Conservation (phyloP, 2,329 filamentous ascomycete genomes). For the Fusarium nanum region DNA sequence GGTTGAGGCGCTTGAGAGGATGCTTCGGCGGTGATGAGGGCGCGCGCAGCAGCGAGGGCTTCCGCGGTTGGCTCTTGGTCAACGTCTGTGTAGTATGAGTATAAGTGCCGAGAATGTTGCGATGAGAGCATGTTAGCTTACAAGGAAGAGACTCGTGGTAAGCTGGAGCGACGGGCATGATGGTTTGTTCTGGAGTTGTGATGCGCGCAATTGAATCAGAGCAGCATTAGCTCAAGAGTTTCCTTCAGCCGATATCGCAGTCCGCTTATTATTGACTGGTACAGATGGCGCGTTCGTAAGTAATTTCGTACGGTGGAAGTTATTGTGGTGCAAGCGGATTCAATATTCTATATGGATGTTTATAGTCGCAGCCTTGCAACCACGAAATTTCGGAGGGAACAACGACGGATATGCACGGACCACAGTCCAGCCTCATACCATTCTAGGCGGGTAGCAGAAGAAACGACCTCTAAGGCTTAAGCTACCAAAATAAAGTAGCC, state of each 20-base stretch:
- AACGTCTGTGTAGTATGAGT: constrained; percentile 71
- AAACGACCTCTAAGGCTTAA: no score
- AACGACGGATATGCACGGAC: constrained; percentile 22
- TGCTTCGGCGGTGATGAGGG: constrained; percentile 76
- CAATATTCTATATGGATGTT: not conserved
- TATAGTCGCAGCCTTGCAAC: constrained; percentile 18
- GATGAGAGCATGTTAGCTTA: constrained; percentile 55
- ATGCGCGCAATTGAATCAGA: not conserved
- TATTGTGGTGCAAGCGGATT: not conserved
- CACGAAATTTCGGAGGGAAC: constrained; percentile 15
- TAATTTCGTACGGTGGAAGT: not conserved
- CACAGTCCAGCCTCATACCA: constrained; percentile 26
- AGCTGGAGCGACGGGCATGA: constrained; percentile 51
- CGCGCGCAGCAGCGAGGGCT: constrained; percentile 73
- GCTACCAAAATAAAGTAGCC: no score
- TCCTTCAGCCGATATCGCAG: not conserved
- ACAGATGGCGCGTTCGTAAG: not conserved
- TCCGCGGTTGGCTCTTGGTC: constrained; percentile 75
- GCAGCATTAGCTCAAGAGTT: not conserved
- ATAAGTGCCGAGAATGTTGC: not conserved
- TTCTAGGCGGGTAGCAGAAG: no score
- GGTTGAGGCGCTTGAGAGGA: constrained; percentile 61
- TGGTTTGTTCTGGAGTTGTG: constrained; percentile 14
- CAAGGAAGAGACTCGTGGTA: constrained; percentile 85
- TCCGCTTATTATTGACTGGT: not conserved